Conservation (phyloP, 192 early-diverging fungal genomes). For the Geosiphon pyriformis region DNA sequence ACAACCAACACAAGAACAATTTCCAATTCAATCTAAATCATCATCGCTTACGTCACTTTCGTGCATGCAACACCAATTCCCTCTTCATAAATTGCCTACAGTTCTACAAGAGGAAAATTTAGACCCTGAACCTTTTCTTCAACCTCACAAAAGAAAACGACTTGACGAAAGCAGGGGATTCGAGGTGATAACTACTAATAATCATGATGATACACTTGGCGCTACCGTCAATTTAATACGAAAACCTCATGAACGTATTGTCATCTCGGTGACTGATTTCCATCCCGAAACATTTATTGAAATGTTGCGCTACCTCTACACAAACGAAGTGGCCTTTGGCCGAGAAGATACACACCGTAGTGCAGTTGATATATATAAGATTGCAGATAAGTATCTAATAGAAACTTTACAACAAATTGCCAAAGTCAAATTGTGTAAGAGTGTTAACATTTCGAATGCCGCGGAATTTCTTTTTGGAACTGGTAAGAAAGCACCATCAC, state of each 20-base stretch:
- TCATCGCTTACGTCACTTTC: not conserved
- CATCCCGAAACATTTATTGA: slow-evolving; percentile 12
- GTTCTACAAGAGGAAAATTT: not conserved
- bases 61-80: not conserved
- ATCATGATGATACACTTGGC: not conserved
- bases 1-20: not conserved
- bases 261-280: slow-evolving; percentile 1
- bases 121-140: not conserved
- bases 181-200: not conserved
- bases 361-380: not conserved
- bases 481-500: not conserved
- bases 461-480: slow-evolving; percentile 5
- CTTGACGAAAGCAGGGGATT: not conserved
- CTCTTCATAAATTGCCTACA: too few species aligned
- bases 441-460: not conserved
- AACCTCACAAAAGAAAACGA: not conserved
- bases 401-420: not conserved
- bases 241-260: not conserved
- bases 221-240: not conserved
- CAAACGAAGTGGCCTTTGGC: slow-evolving; percentile 13
- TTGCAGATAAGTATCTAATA: slow-evolving; percentile 23
- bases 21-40: not conserved
- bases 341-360: not conserved
- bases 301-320: slow-evolving; percentile 13
- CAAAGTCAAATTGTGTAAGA: slow-evolving; percentile 1